Conservation (phyloP, 352 stramenopile species). For the Elongisporangium undulatum region DNA sequence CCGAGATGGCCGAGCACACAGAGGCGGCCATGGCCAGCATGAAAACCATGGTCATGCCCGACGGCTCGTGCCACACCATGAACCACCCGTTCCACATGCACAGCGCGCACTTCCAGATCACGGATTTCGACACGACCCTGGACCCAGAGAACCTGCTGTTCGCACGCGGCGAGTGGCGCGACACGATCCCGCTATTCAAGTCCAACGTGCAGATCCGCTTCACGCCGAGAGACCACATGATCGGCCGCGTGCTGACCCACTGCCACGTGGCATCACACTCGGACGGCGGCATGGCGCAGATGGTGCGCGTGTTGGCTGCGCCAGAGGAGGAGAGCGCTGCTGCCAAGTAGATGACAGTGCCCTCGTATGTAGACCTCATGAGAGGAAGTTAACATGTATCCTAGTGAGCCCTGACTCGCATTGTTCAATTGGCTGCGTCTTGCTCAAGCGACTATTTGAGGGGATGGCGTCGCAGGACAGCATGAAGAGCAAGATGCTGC, state of each 20-base stretch:
- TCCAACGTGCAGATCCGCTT: slow-evolving; percentile 63
- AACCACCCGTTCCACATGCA: slow-evolving; percentile 82
- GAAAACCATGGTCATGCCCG: slow-evolving; percentile 4
- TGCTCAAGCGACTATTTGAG: neutral
- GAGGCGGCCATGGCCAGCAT: slow-evolving; percentile 6
- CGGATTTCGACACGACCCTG: slow-evolving; percentile 26
- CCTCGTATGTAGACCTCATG: too few relatives aligned
- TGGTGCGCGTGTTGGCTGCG: slow-evolving; percentile 38
- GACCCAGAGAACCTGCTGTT: slow-evolving; percentile 61
- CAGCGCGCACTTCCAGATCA: slow-evolving; percentile 69
- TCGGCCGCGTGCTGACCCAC: slow-evolving; percentile 60
- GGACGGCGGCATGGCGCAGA: slow-evolving; percentile 70
- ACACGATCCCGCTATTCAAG: slow-evolving; percentile 72
- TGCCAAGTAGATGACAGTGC: neutral
- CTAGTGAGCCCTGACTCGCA: too few relatives aligned
- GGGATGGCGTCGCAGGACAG: neutral
- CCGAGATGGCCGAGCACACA: slow-evolving; percentile 16
- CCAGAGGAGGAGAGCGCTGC: neutral
- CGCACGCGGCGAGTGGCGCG: slow-evolving; percentile 61
- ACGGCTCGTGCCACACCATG: slow-evolving; percentile 53
- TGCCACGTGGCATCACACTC: slow-evolving; percentile 74
- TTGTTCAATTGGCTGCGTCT: neutral
- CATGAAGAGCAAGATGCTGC: slow-evolving; percentile 52
- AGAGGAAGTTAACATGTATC: too few relatives aligned
- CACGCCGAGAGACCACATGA: slow-evolving; percentile 55